A percentile compares a stretch with the other conserved stretches of the same genome.
Conservation (phyloP, 2,329 filamentous ascomycete genomes). For the Beauveria sp. region DNA sequence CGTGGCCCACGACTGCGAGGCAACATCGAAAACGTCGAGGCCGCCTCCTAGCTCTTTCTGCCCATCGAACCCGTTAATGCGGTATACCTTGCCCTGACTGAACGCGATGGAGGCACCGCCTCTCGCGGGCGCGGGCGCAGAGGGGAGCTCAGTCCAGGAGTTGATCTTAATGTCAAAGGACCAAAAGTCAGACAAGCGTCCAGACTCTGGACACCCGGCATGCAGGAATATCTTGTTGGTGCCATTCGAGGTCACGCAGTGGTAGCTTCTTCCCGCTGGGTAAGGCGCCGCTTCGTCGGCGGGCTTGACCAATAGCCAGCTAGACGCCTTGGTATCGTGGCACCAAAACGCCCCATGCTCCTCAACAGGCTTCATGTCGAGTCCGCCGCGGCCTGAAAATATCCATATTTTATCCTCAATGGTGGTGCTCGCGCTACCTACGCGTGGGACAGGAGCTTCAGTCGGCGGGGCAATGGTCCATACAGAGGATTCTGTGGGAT, state of each 20-base stretch:
- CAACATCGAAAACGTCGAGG: conserved; percentile 39
- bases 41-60: conserved; percentile 48
- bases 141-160: conserved; percentile 43
- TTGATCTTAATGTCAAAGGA: conserved; percentile 39
- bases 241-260: conserved; percentile 35
- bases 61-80: conserved; percentile 60
- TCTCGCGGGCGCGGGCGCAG: conserved; percentile 42
- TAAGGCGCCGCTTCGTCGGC: conserved; percentile 25
- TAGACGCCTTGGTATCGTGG: conserved; percentile 31
- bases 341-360: conserved; percentile 51
- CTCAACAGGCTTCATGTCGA: conserved; percentile 51
- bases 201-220: conserved; percentile 51
- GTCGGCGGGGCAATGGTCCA: conserved; percentile 16
- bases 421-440: conserved; percentile 44
- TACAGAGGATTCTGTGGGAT: neutral
- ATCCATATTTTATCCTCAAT: conserved; percentile 45
- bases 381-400: conserved; percentile 56
- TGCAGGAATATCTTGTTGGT: conserved; percentile 47
- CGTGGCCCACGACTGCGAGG: conserved; percentile 19
- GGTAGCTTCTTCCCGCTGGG: conserved; percentile 49
- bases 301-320: conserved; percentile 42
- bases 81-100: conserved; percentile 36
- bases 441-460: conserved; percentile 41
- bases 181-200: conserved; percentile 54
- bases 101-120: conserved; percentile 41